Conservation (phyloP, 2,329 filamentous ascomycete genomes). For the Colletotrichum sp. region DNA sequence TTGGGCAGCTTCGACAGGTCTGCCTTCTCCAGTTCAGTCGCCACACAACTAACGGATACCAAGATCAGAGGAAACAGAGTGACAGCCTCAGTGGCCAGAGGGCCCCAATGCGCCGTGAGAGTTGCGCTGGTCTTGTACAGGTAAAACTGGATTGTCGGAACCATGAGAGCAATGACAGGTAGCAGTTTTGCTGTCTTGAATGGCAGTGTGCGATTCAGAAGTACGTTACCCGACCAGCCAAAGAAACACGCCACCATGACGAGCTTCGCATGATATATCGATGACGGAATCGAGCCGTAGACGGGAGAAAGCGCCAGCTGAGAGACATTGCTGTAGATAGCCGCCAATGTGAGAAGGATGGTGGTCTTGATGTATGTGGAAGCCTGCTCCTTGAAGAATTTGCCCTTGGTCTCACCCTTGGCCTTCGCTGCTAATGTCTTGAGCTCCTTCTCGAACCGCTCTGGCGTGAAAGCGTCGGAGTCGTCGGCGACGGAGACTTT, state of each 20-base stretch:
- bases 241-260: constrained; percentile 71
- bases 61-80: constrained; percentile 74
- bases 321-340: constrained; percentile 72
- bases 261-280: constrained; percentile 72
- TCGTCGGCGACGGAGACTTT: constrained; percentile 7
- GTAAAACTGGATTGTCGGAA: constrained; percentile 75
- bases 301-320: constrained; percentile 82
- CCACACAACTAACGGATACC: constrained; percentile 68
- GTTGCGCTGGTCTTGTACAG: constrained; percentile 70
- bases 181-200: constrained; percentile 59
- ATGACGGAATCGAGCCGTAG: constrained; percentile 83
- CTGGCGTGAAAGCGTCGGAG: constrained; percentile 47
- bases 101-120: constrained; percentile 75
- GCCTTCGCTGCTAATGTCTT: constrained; percentile 53
- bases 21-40: constrained; percentile 67
- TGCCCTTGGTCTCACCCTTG: constrained; percentile 33
- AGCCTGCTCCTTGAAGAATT: constrained; percentile 34
- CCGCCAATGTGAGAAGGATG: constrained; percentile 61
- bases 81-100: constrained; percentile 74
- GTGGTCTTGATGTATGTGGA: constrained; percentile 43
- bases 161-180: constrained; percentile 76
- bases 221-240: constrained; percentile 73
- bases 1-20: constrained; percentile 60
- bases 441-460: constrained; percentile 60
- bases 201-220: constrained; percentile 54